Percentiles rank a stretch among this genome's conserved stretches.
phyloP scores from a whole-genome alignment of 306 rosid genomes.

The Acacia acuminata region DNA sequence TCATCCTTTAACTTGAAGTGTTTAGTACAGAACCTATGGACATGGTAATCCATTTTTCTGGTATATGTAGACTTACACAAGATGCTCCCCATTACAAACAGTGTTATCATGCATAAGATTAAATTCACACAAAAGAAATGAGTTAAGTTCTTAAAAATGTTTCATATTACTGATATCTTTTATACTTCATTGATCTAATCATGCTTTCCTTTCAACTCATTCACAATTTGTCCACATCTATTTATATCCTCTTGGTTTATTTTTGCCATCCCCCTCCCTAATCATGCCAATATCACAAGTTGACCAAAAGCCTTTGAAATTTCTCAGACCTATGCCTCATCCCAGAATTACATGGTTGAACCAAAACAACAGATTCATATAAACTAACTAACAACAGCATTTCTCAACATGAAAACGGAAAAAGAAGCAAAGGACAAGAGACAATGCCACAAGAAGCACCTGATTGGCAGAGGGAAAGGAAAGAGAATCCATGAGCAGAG shows the following conservation, averaged over 20 bases:
- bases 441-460: slow-evolving; percentile 39
- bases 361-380: slow-evolving; percentile 26
- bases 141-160: neutral
- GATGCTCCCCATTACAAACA: neutral
- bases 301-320: slow-evolving; percentile 11
- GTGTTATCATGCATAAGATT: neutral
- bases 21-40: neutral
- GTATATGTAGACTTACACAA: neutral
- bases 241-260: slow-evolving; percentile 2
- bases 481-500: slow-evolving; percentile 39
- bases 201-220: slow-evolving; percentile 7
- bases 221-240: slow-evolving; percentile 2
- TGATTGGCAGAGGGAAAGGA: slow-evolving; percentile 54
- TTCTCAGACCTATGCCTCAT: slow-evolving; percentile 21
- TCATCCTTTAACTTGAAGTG: neutral
- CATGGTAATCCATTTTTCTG: neutral
- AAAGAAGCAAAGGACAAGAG: neutral
- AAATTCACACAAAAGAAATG: neutral
- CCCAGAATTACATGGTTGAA: slow-evolving; percentile 25
- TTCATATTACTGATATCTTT: neutral
- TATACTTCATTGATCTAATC: slow-evolving; percentile 6
- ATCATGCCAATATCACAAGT: slow-evolving; percentile 20
- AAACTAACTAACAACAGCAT: slow-evolving; percentile 14
- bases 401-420: slow-evolving; percentile 8
- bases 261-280: neutral